Conservation (phyloP, 768 basidiomycete species). For the Tulasnella sp. region DNA sequence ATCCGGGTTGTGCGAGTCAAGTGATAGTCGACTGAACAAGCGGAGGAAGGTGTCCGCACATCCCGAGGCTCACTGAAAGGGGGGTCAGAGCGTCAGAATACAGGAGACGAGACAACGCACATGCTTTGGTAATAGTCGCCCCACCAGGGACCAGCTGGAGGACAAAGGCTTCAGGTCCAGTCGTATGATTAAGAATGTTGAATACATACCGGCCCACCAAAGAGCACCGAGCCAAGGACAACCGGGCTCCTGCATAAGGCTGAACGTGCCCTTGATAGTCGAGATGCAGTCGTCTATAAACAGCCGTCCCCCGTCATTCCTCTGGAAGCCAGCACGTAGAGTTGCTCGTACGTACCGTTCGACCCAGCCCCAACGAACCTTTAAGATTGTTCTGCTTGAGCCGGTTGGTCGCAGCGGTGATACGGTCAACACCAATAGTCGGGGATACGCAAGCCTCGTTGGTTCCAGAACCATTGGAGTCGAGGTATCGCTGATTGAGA, state of each 20-base stretch:
- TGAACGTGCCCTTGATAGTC: slow-evolving; percentile 44
- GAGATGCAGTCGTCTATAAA: slow-evolving; percentile 30
- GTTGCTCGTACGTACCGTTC: slow-evolving; percentile 18
- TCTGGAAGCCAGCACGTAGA: not conserved
- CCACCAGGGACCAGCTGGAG: slow-evolving; percentile 39
- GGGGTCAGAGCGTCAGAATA: not conserved
- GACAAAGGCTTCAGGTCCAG: not conserved
- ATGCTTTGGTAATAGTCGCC: slow-evolving; percentile 17
- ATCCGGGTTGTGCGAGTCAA: too few species aligned
- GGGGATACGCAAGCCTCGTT: slow-evolving; percentile 41
- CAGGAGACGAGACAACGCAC: not conserved
- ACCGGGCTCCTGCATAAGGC: slow-evolving; percentile 44
- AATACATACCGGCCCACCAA: slow-evolving; percentile 40
- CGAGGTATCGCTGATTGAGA: slow-evolving; percentile 50
- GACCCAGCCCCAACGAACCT: slow-evolving; percentile 45
- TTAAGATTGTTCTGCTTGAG: slow-evolving; percentile 45
- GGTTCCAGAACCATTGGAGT: slow-evolving; percentile 46
- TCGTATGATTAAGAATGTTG: not conserved
- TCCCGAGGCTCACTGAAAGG: slow-evolving; percentile 35
- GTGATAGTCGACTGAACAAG: too few species aligned
- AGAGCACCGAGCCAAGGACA: slow-evolving; percentile 38
- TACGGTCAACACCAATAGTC: slow-evolving; percentile 51
- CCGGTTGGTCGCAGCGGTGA: slow-evolving; percentile 45
- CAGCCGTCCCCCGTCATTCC: not conserved
- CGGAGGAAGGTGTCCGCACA: too few species aligned